phyloP scores from a whole-genome alignment of 1,139 yeast genomes.

The Hansenula anomala region DNA sequence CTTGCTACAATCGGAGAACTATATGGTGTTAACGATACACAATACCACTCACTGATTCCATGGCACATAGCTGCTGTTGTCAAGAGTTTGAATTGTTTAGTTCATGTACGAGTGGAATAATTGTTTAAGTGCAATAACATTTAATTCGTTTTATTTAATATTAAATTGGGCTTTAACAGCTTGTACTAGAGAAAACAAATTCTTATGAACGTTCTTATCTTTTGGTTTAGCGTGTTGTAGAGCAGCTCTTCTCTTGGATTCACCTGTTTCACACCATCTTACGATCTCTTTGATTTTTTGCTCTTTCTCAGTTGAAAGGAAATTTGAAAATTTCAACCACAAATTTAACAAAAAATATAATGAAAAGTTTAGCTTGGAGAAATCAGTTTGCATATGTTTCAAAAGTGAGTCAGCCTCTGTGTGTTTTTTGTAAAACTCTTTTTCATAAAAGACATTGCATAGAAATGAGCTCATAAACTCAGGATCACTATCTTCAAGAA shows the following conservation, averaged over 20 bases:
- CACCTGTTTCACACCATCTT: constrained; percentile 12
- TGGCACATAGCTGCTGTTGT: constrained; percentile 81
- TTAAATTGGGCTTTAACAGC: background rate
- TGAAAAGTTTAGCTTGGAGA: constrained; percentile 8
- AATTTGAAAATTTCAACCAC: constrained; percentile 11
- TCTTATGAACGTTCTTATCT: too few relatives aligned
- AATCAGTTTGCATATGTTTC: constrained; percentile 11
- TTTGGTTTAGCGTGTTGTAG: constrained; percentile 2
- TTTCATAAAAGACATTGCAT: constrained; percentile 8
- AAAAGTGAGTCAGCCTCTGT: too few relatives aligned
- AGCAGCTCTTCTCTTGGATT: constrained; percentile 8
- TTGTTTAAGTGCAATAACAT: background rate
- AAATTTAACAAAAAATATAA: constrained; percentile 11
- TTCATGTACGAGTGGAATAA: constrained; percentile 33
- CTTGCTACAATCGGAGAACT: constrained; percentile 44
- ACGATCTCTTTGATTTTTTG: constrained; percentile 1
- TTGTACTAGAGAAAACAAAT: background rate
- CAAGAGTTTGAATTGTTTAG: constrained; percentile 47
- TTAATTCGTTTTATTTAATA: too few relatives aligned
- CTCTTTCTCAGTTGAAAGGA: background rate
- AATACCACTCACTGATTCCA: constrained; percentile 52
- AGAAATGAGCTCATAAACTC: constrained; percentile 6
- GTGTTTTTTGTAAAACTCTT: constrained; percentile 10
- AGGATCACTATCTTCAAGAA: too few relatives aligned
- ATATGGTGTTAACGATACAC: constrained; percentile 34